A percentile compares a stretch with the other conserved stretches of the same genome.
Evolutionary conservation across 2,329 filamentous ascomycete genomes (phyloP).

Genomic region (Lithohypha guttulata): DNA sequence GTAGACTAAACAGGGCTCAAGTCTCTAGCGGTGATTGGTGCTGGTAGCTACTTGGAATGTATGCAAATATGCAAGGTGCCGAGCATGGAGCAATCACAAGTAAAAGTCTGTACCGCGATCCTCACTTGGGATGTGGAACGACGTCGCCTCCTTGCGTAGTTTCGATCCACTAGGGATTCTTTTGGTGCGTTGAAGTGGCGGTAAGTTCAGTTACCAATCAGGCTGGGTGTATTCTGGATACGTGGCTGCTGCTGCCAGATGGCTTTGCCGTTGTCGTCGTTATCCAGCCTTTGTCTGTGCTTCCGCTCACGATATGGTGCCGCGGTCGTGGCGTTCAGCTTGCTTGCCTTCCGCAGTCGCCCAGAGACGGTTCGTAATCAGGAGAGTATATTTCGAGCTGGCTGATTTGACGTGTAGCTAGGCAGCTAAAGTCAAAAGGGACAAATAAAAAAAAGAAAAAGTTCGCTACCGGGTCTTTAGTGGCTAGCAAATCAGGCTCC

Average conservation of each 20-base stretch:
- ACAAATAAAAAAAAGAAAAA: neutral
- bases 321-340: no score
- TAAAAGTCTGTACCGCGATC: neutral
- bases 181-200: slow-evolving; percentile 16
- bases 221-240: neutral
- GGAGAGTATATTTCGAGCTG: neutral
- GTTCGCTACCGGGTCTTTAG: neutral
- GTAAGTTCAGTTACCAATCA: slow-evolving; percentile 14
- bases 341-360: no score
- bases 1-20: neutral
- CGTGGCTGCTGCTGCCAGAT: no score
- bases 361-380: no score
- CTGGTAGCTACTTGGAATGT: slow-evolving; percentile 10
- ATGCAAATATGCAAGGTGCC: slow-evolving; percentile 20
- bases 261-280: neutral
- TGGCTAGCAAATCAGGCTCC: slow-evolving; percentile 4
- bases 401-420: no score
- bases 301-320: neutral
- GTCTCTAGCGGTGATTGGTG: slow-evolving; percentile 5
- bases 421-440: slow-evolving; percentile 2
- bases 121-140: neutral
- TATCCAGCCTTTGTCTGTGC: slow-evolving; percentile 5
- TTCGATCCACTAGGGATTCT: no score
- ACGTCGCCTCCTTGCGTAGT: slow-evolving; percentile 18
- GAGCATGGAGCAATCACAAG: slow-evolving; percentile 18